Conservation (phyloP, 768 basidiomycete species). For the Fomitopsis serialis region DNA sequence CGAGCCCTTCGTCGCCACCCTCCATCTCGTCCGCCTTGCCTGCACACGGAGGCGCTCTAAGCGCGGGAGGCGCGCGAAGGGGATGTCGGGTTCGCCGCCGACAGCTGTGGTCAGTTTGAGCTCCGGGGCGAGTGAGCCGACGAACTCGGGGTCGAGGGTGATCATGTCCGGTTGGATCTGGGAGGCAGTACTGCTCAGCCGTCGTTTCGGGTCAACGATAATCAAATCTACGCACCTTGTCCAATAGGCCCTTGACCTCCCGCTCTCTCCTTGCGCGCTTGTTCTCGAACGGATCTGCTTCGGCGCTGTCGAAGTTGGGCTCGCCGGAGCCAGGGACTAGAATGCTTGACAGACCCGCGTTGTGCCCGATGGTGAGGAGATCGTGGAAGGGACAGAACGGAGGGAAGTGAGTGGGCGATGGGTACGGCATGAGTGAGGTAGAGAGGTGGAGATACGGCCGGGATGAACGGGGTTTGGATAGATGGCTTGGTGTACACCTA, state of each 20-base stretch:
- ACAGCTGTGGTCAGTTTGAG: conserved; percentile 51
- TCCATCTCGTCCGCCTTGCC: conserved; percentile 70
- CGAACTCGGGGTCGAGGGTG: conserved; percentile 69
- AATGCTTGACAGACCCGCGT: conserved; percentile 74
- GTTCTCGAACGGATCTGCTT: conserved; percentile 94
- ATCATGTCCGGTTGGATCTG: conserved; percentile 94
- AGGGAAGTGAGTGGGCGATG: conserved; percentile 69
- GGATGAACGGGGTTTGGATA: conserved; percentile 50
- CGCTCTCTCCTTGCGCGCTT: conserved; percentile 77
- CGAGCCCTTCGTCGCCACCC: conserved; percentile 26
- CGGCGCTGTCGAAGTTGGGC: conserved; percentile 88
- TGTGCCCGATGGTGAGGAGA: conserved; percentile 74
- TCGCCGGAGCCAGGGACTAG: conserved; percentile 92
- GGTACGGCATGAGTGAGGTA: conserved; percentile 89
- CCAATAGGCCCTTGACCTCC: conserved; percentile 85
- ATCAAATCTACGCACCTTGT: conserved; percentile 48
- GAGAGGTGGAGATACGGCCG: conserved; percentile 60
- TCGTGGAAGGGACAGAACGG: conserved; percentile 86
- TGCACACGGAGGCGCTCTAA: conserved; percentile 67
- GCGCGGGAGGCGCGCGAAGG: conserved; percentile 74
- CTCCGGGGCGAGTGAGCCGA: conserved; percentile 63
- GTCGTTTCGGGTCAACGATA: background rate
- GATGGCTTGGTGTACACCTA: conserved; percentile 72
- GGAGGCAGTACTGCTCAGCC: background rate
- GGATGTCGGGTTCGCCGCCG: conserved; percentile 39